phyloP scores from a whole-genome alignment of 331 rosid species.

The Acacia pycnantha region DNA sequence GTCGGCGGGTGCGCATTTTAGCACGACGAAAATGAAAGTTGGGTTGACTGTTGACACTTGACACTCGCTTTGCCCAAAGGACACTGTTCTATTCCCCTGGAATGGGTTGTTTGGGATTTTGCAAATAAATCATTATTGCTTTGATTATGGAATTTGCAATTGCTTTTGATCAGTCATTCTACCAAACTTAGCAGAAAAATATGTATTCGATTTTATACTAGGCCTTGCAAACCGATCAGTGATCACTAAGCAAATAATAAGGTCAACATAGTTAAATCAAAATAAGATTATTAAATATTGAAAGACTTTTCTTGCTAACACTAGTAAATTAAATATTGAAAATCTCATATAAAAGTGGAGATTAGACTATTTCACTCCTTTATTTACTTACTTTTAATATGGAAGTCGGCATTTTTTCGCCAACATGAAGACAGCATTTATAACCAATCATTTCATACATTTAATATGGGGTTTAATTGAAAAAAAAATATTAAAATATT shows the following conservation, averaged over 20 bases:
- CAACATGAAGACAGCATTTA: too few relatives aligned
- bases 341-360: too few relatives aligned
- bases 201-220: background rate
- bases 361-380: too few relatives aligned
- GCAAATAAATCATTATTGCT: background rate
- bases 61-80: background rate
- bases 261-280: conserved; percentile 3
- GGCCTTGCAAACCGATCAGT: background rate
- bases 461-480: too few relatives aligned
- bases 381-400: too few relatives aligned
- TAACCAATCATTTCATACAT: too few relatives aligned
- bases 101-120: background rate
- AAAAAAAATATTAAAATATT: too few relatives aligned
- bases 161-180: background rate
- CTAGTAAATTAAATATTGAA: too few relatives aligned
- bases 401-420: too few relatives aligned
- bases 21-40: background rate
- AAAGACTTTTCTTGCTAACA: background rate
- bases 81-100: background rate
- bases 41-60: background rate
- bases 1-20: conserved; percentile 14
- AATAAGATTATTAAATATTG: background rate
- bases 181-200: conserved; percentile 9
- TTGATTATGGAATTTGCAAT: background rate
- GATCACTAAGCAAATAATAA: background rate